Evolutionary conservation across 1,139 yeast species (phyloP), one percentile per base, ranked within the genome.

Genomic region (Pichia sp.): DNA sequence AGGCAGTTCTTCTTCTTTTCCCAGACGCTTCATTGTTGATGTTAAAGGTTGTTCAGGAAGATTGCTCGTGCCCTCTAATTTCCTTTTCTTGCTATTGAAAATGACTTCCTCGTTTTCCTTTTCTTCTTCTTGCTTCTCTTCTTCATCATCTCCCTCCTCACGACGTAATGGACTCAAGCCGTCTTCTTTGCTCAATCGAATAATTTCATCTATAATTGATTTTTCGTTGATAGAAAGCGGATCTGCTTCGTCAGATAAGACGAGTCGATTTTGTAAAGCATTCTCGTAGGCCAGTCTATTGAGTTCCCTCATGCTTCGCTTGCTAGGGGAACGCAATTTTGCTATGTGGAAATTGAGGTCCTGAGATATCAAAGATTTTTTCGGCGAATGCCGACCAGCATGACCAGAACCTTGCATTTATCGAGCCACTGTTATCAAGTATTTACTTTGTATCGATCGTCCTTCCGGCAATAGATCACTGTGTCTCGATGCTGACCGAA

Each of bases 271-370:
- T n/a, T 50, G 51, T 34, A 72, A 66, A 0, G 87, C 84, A 59
- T 78, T 67, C 59, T 76, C 77, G 29, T 80, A 67, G 0, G 87
- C 87, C 5, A 82, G 74, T 49, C 65, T 66, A 57, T 82, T 80
- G 52, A 79, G 61, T 30, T 78, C 82, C 0, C 63, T 63, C 52
- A 65, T 59, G 1, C 74, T 58, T 60, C 84, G 62, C 56, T 72
- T 78, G 54, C 65, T 57, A 0, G 83, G 84, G 3, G 82, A 78
- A 10, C 62, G 54, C 8, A 67, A 55, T 49, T 64, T 64, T n/a
- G 63, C 52, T 6, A 53, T 49, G 4, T 51, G 50, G 1, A 57
- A 50, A 5, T 59, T 59, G 8, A 52, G 29, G 1, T 34, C 3
- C 26, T 49, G 51, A 11, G 23, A n/a, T 16, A 55, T 11, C 10